Evolutionary conservation across 352 stramenopile species (phyloP).

Genomic region (Pythium grandisporangium): DNA sequence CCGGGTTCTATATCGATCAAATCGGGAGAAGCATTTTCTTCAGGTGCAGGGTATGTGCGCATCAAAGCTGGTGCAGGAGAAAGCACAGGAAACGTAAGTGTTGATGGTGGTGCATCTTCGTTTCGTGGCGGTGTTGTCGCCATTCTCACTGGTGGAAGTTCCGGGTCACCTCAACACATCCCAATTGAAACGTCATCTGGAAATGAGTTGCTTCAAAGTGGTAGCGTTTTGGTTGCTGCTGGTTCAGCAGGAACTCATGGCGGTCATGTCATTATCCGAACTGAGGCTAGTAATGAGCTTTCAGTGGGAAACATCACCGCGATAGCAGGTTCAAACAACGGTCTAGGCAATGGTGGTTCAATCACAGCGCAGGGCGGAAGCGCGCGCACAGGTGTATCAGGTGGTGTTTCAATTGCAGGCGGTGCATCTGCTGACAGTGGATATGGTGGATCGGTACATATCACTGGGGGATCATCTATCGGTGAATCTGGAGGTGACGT

Average conservation of each 20-base stretch:
- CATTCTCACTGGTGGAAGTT: not conserved
- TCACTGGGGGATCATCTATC: conserved; percentile 18
- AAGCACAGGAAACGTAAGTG: not conserved
- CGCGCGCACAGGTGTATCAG: conserved; percentile 7
- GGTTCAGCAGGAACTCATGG: not conserved
- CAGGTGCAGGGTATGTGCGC: not conserved
- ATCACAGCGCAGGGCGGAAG: conserved; percentile 1
- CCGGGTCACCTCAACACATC: no score
- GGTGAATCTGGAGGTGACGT: conserved; percentile 10
- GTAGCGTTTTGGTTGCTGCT: not conserved
- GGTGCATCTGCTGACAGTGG: conserved; percentile 12
- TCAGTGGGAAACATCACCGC: not conserved
- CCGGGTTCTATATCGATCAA: not conserved
- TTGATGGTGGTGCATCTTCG: not conserved
- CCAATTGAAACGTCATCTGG: no score
- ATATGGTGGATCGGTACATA: conserved; percentile 12
- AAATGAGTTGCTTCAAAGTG: no score
- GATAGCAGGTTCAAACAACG: not conserved
- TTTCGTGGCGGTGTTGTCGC: not conserved
- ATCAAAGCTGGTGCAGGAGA: not conserved
- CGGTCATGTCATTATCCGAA: not conserved
- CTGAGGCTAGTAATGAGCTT: not conserved
- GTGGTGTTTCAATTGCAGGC: conserved; percentile 6
- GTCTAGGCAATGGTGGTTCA: not conserved
- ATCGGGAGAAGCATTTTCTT: not conserved